phyloP scores from a whole-genome alignment of 257 asterid species.

The Salvia splendens region DNA sequence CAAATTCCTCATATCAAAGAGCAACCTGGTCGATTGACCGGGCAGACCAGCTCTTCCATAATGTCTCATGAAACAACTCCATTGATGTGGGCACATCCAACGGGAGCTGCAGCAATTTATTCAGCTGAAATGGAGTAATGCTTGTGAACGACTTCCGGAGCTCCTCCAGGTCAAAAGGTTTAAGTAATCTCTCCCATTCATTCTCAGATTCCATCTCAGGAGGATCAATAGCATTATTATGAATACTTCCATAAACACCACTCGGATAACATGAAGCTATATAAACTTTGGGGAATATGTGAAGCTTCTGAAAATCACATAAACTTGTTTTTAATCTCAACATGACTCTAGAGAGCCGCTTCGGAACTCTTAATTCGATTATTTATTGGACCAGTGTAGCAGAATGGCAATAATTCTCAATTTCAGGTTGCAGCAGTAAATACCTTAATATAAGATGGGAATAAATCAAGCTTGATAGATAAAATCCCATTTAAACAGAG shows the following conservation, averaged over 20 bases:
- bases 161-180: constrained; percentile 83
- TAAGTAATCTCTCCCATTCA: constrained; percentile 88
- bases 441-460: constrained; percentile 28
- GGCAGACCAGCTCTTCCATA: constrained; percentile 86
- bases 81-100: constrained; percentile 64
- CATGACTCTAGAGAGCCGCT: constrained; percentile 36
- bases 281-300: constrained; percentile 34
- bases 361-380: constrained; percentile 23
- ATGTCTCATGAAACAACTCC: constrained; percentile 85
- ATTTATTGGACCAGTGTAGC: constrained; percentile 16
- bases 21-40: constrained; percentile 86
- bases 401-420: constrained; percentile 9
- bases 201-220: constrained; percentile 54
- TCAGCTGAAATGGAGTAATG: constrained; percentile 77
- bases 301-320: constrained; percentile 33
- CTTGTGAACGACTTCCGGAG: constrained; percentile 61
- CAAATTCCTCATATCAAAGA: constrained; percentile 69
- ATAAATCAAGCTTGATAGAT: constrained; percentile 8
- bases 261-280: constrained; percentile 34
- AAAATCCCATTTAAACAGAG: constrained; percentile 7
- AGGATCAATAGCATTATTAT: constrained; percentile 29
- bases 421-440: constrained; percentile 22
- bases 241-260: constrained; percentile 39
- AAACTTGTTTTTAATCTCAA: constrained; percentile 31
- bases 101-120: constrained; percentile 69